Evolutionary conservation across 257 asterid genomes (phyloP), one percentile per base, ranked within the genome.

Genomic region (Primulina huaijiensis): DNA sequence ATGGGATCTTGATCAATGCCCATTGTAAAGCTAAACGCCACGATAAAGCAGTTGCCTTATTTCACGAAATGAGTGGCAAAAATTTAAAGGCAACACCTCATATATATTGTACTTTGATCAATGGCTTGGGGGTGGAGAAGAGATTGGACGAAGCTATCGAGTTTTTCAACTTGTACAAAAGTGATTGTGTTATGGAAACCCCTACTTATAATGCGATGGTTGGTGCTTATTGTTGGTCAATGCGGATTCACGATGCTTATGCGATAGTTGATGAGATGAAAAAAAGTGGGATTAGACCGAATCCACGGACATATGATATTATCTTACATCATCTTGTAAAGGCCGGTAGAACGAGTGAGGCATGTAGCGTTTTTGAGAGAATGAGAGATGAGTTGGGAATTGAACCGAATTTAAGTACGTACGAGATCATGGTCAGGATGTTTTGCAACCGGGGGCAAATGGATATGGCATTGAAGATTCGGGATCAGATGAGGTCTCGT

Each of bases 151-250:
- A 88, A 66, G 92, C 96, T 20, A 58, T 90, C 9, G 52, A 83
- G 80, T 92, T 90, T 64, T 90, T 84, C 62, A 78, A 85, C 76
- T 38, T 87, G 56, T 87, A 78, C 64, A 84, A 81, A 82, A 70
- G 92, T 35, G 76, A 81, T 64, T 79, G 71, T 33, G 75, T 62
- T 19, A 74, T 82, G 27, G 96, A 92, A 56, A 77, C 82, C 12
- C 94, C 96, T 19, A 90, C 93, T 33, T 92, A 82, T 63, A 92
- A 92, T 21, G 87, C 97, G 0, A 73, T 92, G 74, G 87, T 90
- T 65, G 97, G 96, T 38, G 92, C 98, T 37, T 92, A 85, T 80
- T 92, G 97, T 70, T 84, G 92, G 88, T 85, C 95, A 8, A 43
- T 64, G 23, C 78, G 79, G 57, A 81, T 85, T 60, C 65, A 77